Evolutionary conservation across 2,329 filamentous ascomycete species (phyloP).

Genomic region (Aspergillus quadrilineatus): DNA sequence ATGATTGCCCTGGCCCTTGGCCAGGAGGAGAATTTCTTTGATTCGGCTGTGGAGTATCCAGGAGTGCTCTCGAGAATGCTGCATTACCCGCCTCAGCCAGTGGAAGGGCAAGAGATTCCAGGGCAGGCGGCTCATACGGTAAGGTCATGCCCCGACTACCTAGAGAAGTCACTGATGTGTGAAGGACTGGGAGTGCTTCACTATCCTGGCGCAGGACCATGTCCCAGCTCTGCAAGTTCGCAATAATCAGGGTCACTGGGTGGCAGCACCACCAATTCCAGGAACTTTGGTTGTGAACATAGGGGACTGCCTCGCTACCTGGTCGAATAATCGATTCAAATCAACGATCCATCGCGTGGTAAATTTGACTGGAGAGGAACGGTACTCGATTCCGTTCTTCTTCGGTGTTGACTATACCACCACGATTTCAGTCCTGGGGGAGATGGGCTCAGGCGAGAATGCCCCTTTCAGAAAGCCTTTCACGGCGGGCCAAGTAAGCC

Average conservation of each 20-base stretch:
- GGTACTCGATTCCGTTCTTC: slow-evolving; percentile 45
- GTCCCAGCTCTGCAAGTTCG: slow-evolving; percentile 39
- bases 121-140: slow-evolving; percentile 45
- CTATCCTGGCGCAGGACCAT: slow-evolving; percentile 42
- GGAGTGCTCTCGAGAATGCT: slow-evolving; percentile 43
- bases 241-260: slow-evolving; percentile 31
- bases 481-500: slow-evolving; percentile 24
- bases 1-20: slow-evolving; percentile 43
- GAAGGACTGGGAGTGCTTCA: slow-evolving; percentile 43
- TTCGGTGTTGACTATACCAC: slow-evolving; percentile 43
- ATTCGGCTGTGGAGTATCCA: slow-evolving; percentile 32
- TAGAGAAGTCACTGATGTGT: neutral
- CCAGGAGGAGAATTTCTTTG: slow-evolving; percentile 39
- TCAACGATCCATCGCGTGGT: slow-evolving; percentile 43
- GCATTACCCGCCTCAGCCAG: slow-evolving; percentile 42
- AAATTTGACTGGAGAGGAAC: slow-evolving; percentile 39
- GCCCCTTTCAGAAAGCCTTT: slow-evolving; percentile 19
- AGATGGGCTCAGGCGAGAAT: slow-evolving; percentile 16
- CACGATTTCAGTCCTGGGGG: slow-evolving; percentile 28
- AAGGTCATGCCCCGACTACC: neutral
- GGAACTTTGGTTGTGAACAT: slow-evolving; percentile 34
- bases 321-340: slow-evolving; percentile 40
- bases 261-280: slow-evolving; percentile 25
- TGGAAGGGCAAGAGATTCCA: slow-evolving; percentile 33
- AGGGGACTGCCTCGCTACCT: slow-evolving; percentile 32